phyloP scores from a whole-genome alignment of 345 rosid species.

The Nasturtium officinale region DNA sequence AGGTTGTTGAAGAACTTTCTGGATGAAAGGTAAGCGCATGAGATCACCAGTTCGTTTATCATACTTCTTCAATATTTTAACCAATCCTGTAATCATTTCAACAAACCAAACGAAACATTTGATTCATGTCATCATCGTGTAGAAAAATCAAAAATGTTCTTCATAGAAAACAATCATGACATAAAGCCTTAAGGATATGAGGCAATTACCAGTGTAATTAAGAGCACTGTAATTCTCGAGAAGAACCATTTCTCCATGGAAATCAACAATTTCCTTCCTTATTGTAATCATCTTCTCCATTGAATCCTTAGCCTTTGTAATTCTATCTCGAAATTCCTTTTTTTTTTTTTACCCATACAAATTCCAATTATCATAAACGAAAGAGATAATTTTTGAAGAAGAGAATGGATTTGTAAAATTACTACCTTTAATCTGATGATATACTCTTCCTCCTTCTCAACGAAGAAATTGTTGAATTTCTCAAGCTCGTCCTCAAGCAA shows the following conservation, averaged over 20 bases:
- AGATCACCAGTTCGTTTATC: slow-evolving; percentile 95
- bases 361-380: background rate
- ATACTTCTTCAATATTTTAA: slow-evolving; percentile 88
- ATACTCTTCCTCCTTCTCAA: slow-evolving; percentile 95
- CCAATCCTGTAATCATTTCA: slow-evolving; percentile 61
- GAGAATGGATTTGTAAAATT: too few species aligned
- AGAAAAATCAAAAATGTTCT: too few species aligned
- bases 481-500: slow-evolving; percentile 80
- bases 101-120: background rate
- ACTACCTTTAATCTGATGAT: slow-evolving; percentile 84
- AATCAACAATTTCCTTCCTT: slow-evolving; percentile 83
- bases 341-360: slow-evolving; percentile 37
- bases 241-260: slow-evolving; percentile 97
- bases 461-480: slow-evolving; percentile 90
- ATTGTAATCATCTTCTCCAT: slow-evolving; percentile 63
- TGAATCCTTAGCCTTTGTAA: slow-evolving; percentile 57
- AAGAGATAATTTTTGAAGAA: too few species aligned
- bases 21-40: slow-evolving; percentile 88
- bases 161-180: background rate
- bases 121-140: too few species aligned
- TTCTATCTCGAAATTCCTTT: slow-evolving; percentile 76
- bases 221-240: slow-evolving; percentile 96
- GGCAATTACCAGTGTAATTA: slow-evolving; percentile 78
- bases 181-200: background rate
- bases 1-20: slow-evolving; percentile 86